Conservation (phyloP, 768 basidiomycete genomes). For the Russula sp. region DNA sequence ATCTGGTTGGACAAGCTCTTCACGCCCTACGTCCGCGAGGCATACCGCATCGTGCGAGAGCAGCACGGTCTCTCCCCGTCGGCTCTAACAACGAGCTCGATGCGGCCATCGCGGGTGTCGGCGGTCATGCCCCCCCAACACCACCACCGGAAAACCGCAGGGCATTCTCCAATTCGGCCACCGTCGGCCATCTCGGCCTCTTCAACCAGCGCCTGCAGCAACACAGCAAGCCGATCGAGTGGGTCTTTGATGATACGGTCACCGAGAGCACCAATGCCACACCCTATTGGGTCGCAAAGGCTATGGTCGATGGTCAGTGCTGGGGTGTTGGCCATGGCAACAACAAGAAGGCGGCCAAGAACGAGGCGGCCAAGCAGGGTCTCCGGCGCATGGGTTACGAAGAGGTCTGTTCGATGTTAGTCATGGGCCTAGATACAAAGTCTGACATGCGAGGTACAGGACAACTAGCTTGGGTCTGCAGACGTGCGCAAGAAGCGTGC, state of each 20-base stretch:
- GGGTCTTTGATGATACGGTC: conserved; percentile 57
- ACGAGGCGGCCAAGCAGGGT: conserved; percentile 78
- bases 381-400: conserved; percentile 56
- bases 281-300: conserved; percentile 70
- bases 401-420: conserved; percentile 37
- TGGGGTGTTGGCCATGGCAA: conserved; percentile 63
- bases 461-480: conserved; percentile 34
- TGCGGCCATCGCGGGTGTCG: conserved; percentile 31
- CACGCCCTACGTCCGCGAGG: conserved; percentile 56
- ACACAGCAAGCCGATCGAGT: conserved; percentile 56
- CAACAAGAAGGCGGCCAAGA: conserved; percentile 77
- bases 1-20: conserved; percentile 63
- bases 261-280: conserved; percentile 57
- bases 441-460: conserved; percentile 15
- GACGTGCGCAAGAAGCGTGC: conserved; percentile 36
- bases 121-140: conserved; percentile 28
- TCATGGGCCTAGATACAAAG: not conserved
- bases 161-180: conserved; percentile 31
- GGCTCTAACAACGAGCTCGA: conserved; percentile 36
- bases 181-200: conserved; percentile 65
- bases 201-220: conserved; percentile 79
- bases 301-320: conserved; percentile 57
- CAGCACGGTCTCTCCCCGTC: conserved; percentile 62
- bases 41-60: conserved; percentile 59
- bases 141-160: conserved; percentile 17